Conservation (phyloP, 176 grass and related monocot species). For the Aegilops umbellulata region DNA sequence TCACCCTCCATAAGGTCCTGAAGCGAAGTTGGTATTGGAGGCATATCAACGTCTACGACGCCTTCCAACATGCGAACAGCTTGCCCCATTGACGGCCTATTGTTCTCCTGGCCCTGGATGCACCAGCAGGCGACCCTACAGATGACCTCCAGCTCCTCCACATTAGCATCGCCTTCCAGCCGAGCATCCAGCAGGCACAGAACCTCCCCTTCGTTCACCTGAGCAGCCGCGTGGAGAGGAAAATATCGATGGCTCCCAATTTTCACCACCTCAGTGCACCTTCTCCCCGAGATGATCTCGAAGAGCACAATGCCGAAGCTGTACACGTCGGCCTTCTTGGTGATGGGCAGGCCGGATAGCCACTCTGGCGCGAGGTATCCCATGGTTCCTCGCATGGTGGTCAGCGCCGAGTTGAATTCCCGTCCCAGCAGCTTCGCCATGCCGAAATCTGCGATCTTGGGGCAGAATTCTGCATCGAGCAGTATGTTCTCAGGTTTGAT, state of each 20-base stretch:
- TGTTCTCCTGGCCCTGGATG: conserved; percentile 3
- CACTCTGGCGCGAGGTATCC: conserved; percentile 48
- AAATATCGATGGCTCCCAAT: background rate
- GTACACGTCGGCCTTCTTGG: conserved; percentile 39
- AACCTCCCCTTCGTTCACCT: conserved; percentile 37
- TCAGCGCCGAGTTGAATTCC: conserved; percentile 22
- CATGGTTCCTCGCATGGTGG: conserved; percentile 33
- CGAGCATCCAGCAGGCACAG: conserved; percentile 12
- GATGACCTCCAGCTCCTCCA: background rate
- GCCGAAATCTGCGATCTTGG: conserved; percentile 49
- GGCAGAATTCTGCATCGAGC: background rate
- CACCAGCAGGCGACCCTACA: conserved; percentile 30
- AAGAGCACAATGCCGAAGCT: conserved; percentile 45
- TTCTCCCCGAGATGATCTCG: conserved; percentile 39
- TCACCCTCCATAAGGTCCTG: conserved; percentile 22
- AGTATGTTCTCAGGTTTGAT: conserved; percentile 52
- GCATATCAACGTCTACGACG: background rate
- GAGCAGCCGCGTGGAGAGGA: background rate
- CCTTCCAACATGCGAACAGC: conserved; percentile 14
- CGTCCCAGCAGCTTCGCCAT: conserved; percentile 36
- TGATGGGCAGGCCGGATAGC: conserved; percentile 26
- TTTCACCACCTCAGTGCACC: background rate
- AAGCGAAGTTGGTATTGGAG: conserved; percentile 24
- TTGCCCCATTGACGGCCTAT: conserved; percentile 5
- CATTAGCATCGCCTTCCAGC: conserved; percentile 6